Percentiles rank a stretch among this genome's conserved stretches.
Conservation (phyloP, 768 basidiomycete species). For the Leccinum truebloodii region DNA sequence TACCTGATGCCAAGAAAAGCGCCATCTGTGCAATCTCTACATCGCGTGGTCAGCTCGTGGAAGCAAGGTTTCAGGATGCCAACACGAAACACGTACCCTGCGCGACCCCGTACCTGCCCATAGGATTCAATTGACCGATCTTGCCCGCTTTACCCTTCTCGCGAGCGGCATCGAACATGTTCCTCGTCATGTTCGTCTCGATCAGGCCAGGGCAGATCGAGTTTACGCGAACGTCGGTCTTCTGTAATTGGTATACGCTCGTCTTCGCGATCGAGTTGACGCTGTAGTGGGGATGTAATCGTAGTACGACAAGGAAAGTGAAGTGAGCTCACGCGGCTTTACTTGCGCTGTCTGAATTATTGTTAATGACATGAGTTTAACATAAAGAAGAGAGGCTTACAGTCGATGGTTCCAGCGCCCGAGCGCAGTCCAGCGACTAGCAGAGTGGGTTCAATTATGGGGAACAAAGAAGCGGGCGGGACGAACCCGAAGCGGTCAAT, state of each 20-base stretch:
- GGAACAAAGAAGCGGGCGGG: neutral
- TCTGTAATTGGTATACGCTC: constrained; percentile 74
- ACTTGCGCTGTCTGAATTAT: constrained; percentile 75
- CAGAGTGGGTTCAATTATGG: constrained; percentile 24
- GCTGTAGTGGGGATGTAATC: constrained; percentile 38
- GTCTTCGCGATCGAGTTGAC: constrained; percentile 90
- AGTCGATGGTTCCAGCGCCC: constrained; percentile 81
- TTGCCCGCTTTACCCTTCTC: constrained; percentile 69
- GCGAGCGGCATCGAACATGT: constrained; percentile 77
- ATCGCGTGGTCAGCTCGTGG: constrained; percentile 14
- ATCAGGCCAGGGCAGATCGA: constrained; percentile 90
- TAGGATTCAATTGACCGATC: constrained; percentile 79
- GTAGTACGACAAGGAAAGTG: neutral
- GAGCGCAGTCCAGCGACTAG: constrained; percentile 81
- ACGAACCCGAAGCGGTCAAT: constrained; percentile 78
- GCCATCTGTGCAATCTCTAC: constrained; percentile 86
- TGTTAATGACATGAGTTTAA: constrained; percentile 13
- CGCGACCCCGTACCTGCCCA: constrained; percentile 79
- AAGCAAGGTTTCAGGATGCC: constrained; percentile 13
- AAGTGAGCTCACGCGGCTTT: constrained; percentile 77
- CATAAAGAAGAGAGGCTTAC: constrained; percentile 43
- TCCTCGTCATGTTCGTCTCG: constrained; percentile 88
- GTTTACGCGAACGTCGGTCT: constrained; percentile 85
- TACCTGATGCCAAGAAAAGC: constrained; percentile 87
- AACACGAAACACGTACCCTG: constrained; percentile 52